phyloP scores from a whole-genome alignment of 768 basidiomycete species.

The Psilocybe tampanensis region DNA sequence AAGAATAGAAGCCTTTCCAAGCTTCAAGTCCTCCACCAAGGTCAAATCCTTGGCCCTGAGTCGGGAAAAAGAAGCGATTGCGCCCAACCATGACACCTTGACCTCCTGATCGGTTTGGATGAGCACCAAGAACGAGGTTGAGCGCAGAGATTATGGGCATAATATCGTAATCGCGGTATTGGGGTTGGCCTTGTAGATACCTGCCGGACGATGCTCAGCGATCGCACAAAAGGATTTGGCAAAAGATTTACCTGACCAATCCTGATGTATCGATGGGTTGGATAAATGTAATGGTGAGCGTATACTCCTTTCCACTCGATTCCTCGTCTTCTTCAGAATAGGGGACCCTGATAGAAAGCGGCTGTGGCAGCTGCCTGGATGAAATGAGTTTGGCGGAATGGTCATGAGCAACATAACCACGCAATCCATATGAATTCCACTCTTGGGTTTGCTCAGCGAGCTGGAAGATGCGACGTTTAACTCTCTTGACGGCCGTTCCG shows the following conservation, averaged over 20 bases:
- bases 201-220: slow-evolving; percentile 33
- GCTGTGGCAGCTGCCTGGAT: slow-evolving; percentile 45
- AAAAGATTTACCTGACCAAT: slow-evolving; percentile 40
- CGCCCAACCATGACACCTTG: slow-evolving; percentile 67
- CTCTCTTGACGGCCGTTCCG: slow-evolving; percentile 49
- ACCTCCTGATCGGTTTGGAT: slow-evolving; percentile 52
- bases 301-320: slow-evolving; percentile 49
- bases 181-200: slow-evolving; percentile 55
- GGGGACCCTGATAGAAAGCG: slow-evolving; percentile 42
- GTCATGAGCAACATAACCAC: slow-evolving; percentile 57
- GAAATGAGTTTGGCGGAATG: slow-evolving; percentile 54
- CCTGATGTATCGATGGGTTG: slow-evolving; percentile 56
- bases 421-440: slow-evolving; percentile 54
- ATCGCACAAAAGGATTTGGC: slow-evolving; percentile 29
- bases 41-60: slow-evolving; percentile 50
- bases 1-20: slow-evolving; percentile 61
- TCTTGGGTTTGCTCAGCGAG: slow-evolving; percentile 54
- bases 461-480: slow-evolving; percentile 63
- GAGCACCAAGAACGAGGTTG: slow-evolving; percentile 63
- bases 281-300: slow-evolving; percentile 42
- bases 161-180: slow-evolving; percentile 58
- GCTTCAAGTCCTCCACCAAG: slow-evolving; percentile 58
- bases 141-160: slow-evolving; percentile 62
- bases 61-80: slow-evolving; percentile 67
- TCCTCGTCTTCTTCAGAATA: slow-evolving; percentile 57